Evolutionary conservation across 1,284 basidiomycete genomes (phyloP), one percentile per base, ranked within the genome.

Genomic region (Vanrija humicola): DNA sequence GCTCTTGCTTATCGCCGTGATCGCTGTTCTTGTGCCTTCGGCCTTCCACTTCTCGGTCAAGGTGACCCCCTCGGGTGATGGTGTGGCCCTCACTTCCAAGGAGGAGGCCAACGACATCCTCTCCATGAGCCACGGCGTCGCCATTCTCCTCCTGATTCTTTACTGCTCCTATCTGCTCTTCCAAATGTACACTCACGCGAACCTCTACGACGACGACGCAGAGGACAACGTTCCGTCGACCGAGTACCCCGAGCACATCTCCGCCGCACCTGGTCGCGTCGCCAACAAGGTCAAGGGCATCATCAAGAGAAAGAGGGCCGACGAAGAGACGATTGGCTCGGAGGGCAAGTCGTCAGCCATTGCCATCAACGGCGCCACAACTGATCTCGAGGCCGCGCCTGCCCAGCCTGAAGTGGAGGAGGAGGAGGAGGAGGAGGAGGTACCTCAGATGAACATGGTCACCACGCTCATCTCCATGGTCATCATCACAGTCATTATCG

Each of bases 171-270:
- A 72, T 74, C 3, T 94, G 16, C 70, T 86, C 46, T 95, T 95
- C 81, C 90, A 93, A 16, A 84, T 95, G 10, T 90, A 84, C 73
- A 88, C 89, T 0, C 91, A 95, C 76, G 82, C 87, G 1, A 74
- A 81, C 38, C 78, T 93, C 6, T 94, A 89, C 69, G 65, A 80
- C 46, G 65, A 80, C 46, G 81, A 82, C 46, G 72, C 71, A 50
- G 62, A 59, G 42, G 42, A 40, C 4, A 58, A 56, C 48, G 64
- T 67, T 19, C 48, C 52, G 12, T 75, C 73, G 14, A 75, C 72
- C 2, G 59, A 58, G 1, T 76, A 75, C 59, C 69, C 70, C 6
- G 65, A 59, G n/a, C 58, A 59, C 45, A 59, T 75, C 50, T 58
- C 58, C 51, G 64, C 63, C 46, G 61, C 64, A 5, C 54, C 50